Evolutionary conservation across 192 early-diverging fungal genomes (phyloP), one percentile per base, ranked within the genome.

Genomic region (Lobosporangium transversale): DNA sequence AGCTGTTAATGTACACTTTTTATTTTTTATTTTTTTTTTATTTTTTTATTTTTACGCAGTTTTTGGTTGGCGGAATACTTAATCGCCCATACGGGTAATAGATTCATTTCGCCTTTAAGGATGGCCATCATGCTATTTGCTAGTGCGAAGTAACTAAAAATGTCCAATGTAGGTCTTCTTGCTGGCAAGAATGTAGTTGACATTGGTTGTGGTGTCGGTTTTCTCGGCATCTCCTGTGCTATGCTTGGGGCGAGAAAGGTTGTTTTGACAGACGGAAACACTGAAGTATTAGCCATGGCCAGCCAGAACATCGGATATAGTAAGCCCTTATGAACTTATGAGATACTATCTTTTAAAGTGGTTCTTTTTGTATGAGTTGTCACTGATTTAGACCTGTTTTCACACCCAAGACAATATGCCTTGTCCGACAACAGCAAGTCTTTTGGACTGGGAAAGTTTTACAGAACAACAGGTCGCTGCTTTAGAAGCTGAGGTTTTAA

Each of bases 381-480:
- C 23, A 40, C n/a, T 27, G 36, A 27, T 43, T 26, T 1, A 40
- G 42, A 15, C 24, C 5, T 24, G 17, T 37, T 26, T 21, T 43
- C 49, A 14, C 42, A 17, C 4, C 48, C 9, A 30, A 76, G 73
- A 76, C 37, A 11, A 42, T 12, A 35, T 62, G 27, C 48, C 53
- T 17, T 76, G 73, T 17, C 64, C 64, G 14, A 56, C 45, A 30
- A 44, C 58, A 4, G 53, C 73, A 29, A 62, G 58, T 27, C 44
- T 67, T 10, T 44, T 76, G n/a, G 73, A 76, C 45, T 76, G 73
- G 73, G 73, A 76, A 26, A 67, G 21, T n/a, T 76, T 76, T 40
- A 76, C 73, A 15, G n/a, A 76, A 5, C 64, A 67, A 30, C 73
- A 76, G 24, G 60, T 76, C 30, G 53, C 53, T 21, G 63, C 59